Evolutionary conservation across 768 basidiomycete genomes (phyloP), one percentile per base, ranked within the genome.

Genomic region (Suillus paluster): DNA sequence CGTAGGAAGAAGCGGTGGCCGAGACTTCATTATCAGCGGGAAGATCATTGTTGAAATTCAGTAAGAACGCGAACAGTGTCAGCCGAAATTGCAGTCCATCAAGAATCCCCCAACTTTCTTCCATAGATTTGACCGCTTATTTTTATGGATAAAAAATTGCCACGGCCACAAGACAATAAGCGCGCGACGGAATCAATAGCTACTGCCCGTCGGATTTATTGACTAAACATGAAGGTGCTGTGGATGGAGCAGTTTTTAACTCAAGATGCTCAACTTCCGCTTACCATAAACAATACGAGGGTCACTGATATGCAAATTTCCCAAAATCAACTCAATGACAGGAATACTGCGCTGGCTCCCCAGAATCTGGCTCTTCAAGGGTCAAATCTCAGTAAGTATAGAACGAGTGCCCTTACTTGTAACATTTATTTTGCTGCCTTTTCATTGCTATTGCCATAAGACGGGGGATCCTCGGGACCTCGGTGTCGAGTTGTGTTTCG

Each of bases 11-110:
- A 58, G 41, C 25, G 61, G 33, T 25, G 19, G 25, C 7, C 33
- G 30, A 19, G 41, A 53, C 14, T 25, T 57, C 27, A 53, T 61
- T 59, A 27, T 23, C 44, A 77, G 77, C 15, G 75, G 75, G 54
- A 77, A 77, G 64, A 73, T 78, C 33, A 59, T 77, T 39, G 70
- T 65, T 21, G 69, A 63, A 33, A 63, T 77, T 61, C 44, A 56
- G 62, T 59, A 58, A 34, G 27, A 33, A 54, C 8, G 14, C 52
- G 8, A 36, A 36, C 21, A 54, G 19, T n/a, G 33, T 33, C 30
- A 53, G 12, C 50, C 50, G 33, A 21, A 17, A 53, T 21, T 33
- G 12, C 12, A 23, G 23, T 27, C 4, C 21, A 23, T 17, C 34
- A 21, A n/a, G 36, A 55, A 38, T 38, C 4, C 10, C 4, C 8